A percentile compares a stretch with the other conserved stretches of the same genome.
phyloP scores from a whole-genome alignment of 768 basidiomycete genomes.

The Cystobasidium onofrii region DNA sequence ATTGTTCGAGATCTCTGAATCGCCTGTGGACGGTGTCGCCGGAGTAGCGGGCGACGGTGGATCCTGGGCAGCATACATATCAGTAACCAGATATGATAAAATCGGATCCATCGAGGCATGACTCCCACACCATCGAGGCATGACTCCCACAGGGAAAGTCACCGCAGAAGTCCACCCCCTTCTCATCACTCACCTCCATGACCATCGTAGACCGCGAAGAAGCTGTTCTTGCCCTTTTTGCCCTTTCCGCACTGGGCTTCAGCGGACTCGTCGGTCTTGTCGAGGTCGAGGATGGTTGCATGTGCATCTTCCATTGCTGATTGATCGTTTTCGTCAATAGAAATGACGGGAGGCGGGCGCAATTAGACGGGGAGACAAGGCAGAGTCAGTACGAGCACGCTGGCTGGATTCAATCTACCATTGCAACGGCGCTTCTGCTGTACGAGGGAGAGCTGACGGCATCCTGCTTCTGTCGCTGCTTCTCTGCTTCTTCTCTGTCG shows the following conservation, averaged over 20 bases:
- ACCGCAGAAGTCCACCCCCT: not conserved
- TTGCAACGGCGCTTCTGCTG: too few relatives aligned
- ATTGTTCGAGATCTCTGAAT: constrained; percentile 62
- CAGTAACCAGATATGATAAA: not conserved
- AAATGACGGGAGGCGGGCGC: not conserved
- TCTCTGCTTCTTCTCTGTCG: not conserved
- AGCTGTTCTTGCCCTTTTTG: constrained; percentile 46
- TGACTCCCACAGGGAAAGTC: not conserved
- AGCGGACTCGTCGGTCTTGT: constrained; percentile 27
- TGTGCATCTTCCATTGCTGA: constrained; percentile 98
- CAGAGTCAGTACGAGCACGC: too few relatives aligned
- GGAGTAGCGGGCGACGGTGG: constrained; percentile 75
- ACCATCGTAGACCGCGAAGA: constrained; percentile 97
- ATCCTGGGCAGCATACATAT: constrained; percentile 52
- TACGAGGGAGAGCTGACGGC: too few relatives aligned
- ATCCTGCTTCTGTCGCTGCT: too few relatives aligned
- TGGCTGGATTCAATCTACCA: too few relatives aligned
- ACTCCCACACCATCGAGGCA: too few relatives aligned
- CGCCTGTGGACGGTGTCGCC: constrained; percentile 75
- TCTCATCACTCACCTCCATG: constrained; percentile 69
- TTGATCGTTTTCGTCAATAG: not conserved
- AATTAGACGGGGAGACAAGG: not conserved
- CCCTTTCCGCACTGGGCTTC: constrained; percentile 30
- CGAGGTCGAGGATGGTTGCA: constrained; percentile 42
- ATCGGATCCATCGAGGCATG: too few relatives aligned